phyloP scores from a whole-genome alignment of 2,329 filamentous ascomycete species.

The Pseudocercospora musae region DNA sequence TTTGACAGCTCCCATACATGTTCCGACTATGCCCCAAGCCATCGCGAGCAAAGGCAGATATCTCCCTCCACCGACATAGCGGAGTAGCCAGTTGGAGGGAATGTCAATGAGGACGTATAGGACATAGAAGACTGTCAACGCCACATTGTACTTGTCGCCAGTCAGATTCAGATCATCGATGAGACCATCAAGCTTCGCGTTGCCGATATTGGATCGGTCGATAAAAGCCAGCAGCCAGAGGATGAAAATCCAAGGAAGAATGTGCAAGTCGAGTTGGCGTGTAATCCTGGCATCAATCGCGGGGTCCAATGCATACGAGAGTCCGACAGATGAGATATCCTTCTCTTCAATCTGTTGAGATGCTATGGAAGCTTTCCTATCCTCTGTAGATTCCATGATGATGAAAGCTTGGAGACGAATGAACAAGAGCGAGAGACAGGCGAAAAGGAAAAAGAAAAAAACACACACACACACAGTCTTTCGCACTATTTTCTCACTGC shows the following conservation, averaged over 20 bases:
- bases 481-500: not conserved
- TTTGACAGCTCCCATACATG: slow-evolving; percentile 43
- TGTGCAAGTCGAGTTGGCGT: slow-evolving; percentile 42
- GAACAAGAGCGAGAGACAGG: not conserved
- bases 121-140: slow-evolving; percentile 46
- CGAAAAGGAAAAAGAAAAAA: too few relatives aligned
- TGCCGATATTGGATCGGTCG: slow-evolving; percentile 40
- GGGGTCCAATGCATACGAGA: slow-evolving; percentile 4
- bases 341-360: slow-evolving; percentile 15
- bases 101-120: slow-evolving; percentile 44
- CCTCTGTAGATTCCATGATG: not conserved
- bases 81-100: slow-evolving; percentile 42
- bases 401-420: not conserved
- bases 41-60: slow-evolving; percentile 42
- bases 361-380: not conserved
- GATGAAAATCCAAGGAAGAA: slow-evolving; percentile 46
- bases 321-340: not conserved
- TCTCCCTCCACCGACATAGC: slow-evolving; percentile 40
- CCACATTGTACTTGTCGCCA: slow-evolving; percentile 43
- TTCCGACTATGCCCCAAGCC: slow-evolving; percentile 41
- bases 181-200: slow-evolving; percentile 44
- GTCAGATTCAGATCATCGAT: slow-evolving; percentile 39
- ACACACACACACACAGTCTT: not conserved
- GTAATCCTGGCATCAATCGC: slow-evolving; percentile 32
- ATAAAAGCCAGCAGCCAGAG: slow-evolving; percentile 50